Evolutionary conservation across 2,329 filamentous ascomycete genomes (phyloP).

Genomic region (Diplodia seriata): DNA sequence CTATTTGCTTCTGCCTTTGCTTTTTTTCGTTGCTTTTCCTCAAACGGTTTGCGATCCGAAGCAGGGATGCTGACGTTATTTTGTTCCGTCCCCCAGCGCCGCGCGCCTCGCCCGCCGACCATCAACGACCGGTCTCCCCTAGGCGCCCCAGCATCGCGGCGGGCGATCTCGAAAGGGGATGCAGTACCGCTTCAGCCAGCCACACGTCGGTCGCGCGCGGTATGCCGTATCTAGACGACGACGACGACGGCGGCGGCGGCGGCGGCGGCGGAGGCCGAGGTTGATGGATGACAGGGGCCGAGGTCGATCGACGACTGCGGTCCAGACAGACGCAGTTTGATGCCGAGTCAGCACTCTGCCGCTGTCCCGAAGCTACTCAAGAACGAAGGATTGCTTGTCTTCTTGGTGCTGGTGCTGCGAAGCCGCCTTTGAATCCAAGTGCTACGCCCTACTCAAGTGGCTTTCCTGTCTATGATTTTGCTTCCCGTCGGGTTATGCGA

Average conservation of each 20-base stretch:
- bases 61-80: conserved; percentile 25
- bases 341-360: no score
- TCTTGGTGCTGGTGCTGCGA: neutral
- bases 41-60: conserved; percentile 18
- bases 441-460: neutral
- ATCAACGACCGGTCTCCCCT: neutral
- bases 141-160: neutral
- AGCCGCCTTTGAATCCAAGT: neutral
- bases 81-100: no score
- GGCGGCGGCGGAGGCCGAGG: no score
- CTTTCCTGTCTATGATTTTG: neutral
- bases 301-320: no score
- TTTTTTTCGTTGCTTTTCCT: conserved; percentile 13
- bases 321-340: no score
- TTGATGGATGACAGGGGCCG: no score
- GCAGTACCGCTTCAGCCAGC: neutral
- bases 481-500: neutral
- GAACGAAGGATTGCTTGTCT: no score
- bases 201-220: neutral
- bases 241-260: no score
- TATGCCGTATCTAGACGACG: no score
- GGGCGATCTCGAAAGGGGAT: neutral
- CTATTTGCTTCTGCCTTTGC: neutral
- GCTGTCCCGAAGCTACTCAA: no score
- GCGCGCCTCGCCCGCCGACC: neutral